A percentile compares a stretch with the other conserved stretches of the same genome.
Conservation (phyloP, 208 protist species). For the Trypanosoma congolense region DNA sequence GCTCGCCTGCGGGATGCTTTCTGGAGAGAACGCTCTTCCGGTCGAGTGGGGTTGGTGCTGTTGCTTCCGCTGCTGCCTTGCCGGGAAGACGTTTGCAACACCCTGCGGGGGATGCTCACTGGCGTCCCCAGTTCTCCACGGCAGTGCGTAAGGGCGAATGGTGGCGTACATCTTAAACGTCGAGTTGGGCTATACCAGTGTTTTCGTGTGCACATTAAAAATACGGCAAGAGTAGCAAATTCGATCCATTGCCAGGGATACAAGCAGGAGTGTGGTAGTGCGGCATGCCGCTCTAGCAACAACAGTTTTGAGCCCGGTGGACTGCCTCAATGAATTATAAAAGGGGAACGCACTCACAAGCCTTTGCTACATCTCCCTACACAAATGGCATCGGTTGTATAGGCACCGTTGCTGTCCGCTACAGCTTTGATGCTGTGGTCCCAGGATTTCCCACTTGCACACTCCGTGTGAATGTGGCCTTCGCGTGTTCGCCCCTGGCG, state of each 20-base stretch:
- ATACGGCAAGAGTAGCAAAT: too few relatives aligned
- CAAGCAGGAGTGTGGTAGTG: background rate
- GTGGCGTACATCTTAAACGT: slow-evolving; percentile 35
- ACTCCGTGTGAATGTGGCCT: slow-evolving; percentile 3
- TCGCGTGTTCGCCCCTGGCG: slow-evolving; percentile 11
- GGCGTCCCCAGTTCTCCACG: slow-evolving; percentile 38
- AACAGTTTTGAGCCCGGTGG: too few relatives aligned
- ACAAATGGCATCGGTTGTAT: background rate
- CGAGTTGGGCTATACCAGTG: too few relatives aligned
- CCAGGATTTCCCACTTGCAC: background rate
- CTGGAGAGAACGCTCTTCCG: slow-evolving; percentile 9
- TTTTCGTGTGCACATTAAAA: too few relatives aligned
- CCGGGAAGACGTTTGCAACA: slow-evolving; percentile 11
- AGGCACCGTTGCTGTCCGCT: background rate
- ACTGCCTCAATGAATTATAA: too few relatives aligned
- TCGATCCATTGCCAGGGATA: too few relatives aligned
- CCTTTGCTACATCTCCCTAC: too few relatives aligned
- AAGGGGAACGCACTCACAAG: too few relatives aligned
- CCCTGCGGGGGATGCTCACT: slow-evolving; percentile 11
- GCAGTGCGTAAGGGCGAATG: slow-evolving; percentile 49
- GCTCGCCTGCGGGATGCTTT: slow-evolving; percentile 18
- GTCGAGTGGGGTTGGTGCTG: slow-evolving; percentile 18
- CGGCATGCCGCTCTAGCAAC: background rate
- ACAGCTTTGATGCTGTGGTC: slow-evolving; percentile 5
- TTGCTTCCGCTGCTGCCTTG: slow-evolving; percentile 2